These are phyloP conservation scores for Blumeria hordei DNA, from an alignment of 2,329 filamentous ascomycete genomes.

Conservation along the genomic window DNA sequence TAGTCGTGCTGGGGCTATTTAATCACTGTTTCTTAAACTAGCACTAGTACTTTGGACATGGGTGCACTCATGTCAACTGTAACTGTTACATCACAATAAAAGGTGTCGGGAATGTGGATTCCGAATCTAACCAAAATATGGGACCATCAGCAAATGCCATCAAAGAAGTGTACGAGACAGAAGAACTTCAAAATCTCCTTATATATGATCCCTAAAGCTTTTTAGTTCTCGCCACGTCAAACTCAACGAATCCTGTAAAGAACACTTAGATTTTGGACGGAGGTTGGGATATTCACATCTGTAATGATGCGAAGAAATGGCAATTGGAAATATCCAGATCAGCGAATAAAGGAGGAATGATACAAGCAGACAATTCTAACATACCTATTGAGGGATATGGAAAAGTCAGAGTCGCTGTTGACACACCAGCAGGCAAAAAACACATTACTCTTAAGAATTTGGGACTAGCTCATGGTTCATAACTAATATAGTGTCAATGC, in stretches of 20 bases:
- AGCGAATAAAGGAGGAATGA: not conserved
- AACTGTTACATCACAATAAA: too few relatives aligned
- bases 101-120: not conserved
- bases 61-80: too few relatives aligned
- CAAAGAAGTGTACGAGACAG: not conserved
- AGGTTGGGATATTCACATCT: constrained; percentile 1
- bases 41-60: too few relatives aligned
- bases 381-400: not conserved
- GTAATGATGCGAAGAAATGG: not conserved
- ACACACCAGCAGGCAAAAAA: not conserved
- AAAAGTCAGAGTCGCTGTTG: not conserved
- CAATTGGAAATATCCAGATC: not conserved
- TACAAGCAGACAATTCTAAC: not conserved
- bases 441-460: not conserved
- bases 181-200: not conserved
- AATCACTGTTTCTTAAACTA: too few relatives aligned
- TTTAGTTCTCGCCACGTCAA: not conserved
- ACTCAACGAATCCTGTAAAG: not conserved
- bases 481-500: not conserved
- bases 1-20: too few relatives aligned
- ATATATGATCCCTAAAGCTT: not conserved
- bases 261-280: not conserved
- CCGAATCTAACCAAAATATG: not conserved
- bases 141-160: not conserved
- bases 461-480: not conserved